Base-by-base conservation (phyloP, 768 basidiomycete genomes). In the Collybia nuda region DNA sequence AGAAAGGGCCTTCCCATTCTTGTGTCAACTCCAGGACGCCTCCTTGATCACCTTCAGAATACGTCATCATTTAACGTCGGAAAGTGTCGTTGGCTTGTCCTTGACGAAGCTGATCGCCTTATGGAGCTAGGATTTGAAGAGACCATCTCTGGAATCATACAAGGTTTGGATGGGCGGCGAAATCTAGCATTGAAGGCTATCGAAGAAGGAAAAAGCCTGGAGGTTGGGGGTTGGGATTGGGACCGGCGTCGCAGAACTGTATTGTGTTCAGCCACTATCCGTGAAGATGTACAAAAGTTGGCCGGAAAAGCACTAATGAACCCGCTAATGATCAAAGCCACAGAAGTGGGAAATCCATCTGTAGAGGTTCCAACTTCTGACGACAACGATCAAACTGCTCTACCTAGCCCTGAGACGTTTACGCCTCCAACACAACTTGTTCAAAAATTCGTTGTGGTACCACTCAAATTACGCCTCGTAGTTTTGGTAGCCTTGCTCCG, bases 51-150 rank as follows among this genome's bases (percentile, higher is more conserved):
- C 63, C 78, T 99, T 35, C 94, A 98, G 67, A 95, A 96, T 60
- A 98, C 97, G 0, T 82, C 90, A 0, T 87, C 92, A 0, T 93
- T 99, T 69, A 86, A 94, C 52, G 81, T 95, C 48, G 93, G 88
- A 46, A 96, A 95, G 70, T 92, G 91, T 65, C 83, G 91, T 41
- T 99, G 96, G 93, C 77, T 99, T 24, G 86, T 99, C 7, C 82
- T 98, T 21, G 97, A 99, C 63, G 97, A 99, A 72, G 95, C 96
- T 5, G 97, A 99, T 69, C 79, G 94, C 37, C 72, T 99, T 44
- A 98, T 98, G 95, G 95, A 98, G 56, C 82, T 98, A 38, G 97
- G 97, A 0, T 99, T 99, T 55, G 95, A 97, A 66, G 94, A 98
- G 62, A 92, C 93, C 0, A 89, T 99, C 60, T 82, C 80, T 49